Evolutionary conservation across 441 rosid species (phyloP).

Genomic region (Biscutella laevigata): DNA sequence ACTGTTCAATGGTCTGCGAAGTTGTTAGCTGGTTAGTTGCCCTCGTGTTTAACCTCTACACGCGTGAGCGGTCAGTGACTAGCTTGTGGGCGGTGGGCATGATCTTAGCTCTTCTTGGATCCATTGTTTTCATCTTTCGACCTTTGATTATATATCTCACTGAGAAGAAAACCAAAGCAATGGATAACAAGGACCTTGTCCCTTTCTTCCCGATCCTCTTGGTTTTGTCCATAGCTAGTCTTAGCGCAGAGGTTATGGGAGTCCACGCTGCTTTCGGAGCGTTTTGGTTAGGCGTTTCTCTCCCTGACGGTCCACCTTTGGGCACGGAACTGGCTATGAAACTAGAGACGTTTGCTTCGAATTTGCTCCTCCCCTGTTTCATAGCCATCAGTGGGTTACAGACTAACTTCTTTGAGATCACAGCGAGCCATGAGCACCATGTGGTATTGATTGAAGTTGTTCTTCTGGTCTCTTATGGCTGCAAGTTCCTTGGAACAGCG

Average conservation of each 20-base stretch:
- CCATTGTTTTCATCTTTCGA: slow-evolving; percentile 1
- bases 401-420: slow-evolving; percentile 14
- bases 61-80: neutral
- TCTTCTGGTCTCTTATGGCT: slow-evolving; percentile 18
- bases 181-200: slow-evolving; percentile 16
- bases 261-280: slow-evolving; percentile 21
- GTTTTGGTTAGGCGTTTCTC: slow-evolving; percentile 26
- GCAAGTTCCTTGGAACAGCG: slow-evolving; percentile 30
- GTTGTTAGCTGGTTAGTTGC: neutral
- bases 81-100: neutral
- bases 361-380: slow-evolving; percentile 29
- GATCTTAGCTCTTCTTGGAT: neutral
- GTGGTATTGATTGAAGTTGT: neutral
- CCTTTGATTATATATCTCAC: slow-evolving; percentile 22
- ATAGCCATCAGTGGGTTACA: slow-evolving; percentile 30
- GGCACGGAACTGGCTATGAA: slow-evolving; percentile 26
- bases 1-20: slow-evolving; percentile 29
- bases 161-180: neutral
- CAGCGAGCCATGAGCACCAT: slow-evolving; percentile 1
- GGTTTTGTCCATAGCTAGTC: neutral
- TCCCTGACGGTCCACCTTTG: slow-evolving; percentile 31
- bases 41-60: neutral
- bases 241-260: slow-evolving; percentile 15
- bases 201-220: slow-evolving; percentile 19
- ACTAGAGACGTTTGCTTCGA: slow-evolving; percentile 22